Conservation (phyloP, 495 filamentous ascomycete genomes). For the Penicillium steckii region DNA sequence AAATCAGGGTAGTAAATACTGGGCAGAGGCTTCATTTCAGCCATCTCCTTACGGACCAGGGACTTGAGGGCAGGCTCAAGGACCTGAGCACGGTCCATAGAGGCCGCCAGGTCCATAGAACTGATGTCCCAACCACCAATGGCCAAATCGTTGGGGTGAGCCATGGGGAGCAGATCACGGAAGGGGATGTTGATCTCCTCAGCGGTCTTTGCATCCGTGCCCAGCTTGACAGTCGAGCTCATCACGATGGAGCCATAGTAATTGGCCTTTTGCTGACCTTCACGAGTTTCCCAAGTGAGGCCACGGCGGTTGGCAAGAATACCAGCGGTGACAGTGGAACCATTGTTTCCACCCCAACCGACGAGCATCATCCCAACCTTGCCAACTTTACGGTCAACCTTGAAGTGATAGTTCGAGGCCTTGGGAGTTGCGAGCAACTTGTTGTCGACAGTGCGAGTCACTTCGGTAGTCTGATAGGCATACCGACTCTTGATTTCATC, state of each 20-base stretch:
- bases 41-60: slow-evolving; percentile 90
- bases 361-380: slow-evolving; percentile 98
- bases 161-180: slow-evolving; percentile 92
- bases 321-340: slow-evolving; percentile 93
- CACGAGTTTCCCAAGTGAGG: slow-evolving; percentile 89
- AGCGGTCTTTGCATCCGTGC: slow-evolving; percentile 77
- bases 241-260: slow-evolving; percentile 98
- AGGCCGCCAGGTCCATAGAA: slow-evolving; percentile 77
- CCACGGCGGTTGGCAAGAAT: slow-evolving; percentile 91
- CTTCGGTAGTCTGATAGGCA: slow-evolving; percentile 89
- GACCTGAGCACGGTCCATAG: slow-evolving; percentile 95
- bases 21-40: slow-evolving; percentile 81
- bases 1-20: slow-evolving; percentile 99
- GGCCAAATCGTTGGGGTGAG: slow-evolving; percentile 93
- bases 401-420: slow-evolving; percentile 94
- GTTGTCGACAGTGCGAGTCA: slow-evolving; percentile 69
- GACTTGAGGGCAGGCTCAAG: slow-evolving; percentile 90
- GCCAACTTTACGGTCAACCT: slow-evolving; percentile 88
- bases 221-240: slow-evolving; percentile 95
- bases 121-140: slow-evolving; percentile 99
- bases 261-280: slow-evolving; percentile 81
- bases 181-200: slow-evolving; percentile 96
- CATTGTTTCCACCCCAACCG: slow-evolving; percentile 98
- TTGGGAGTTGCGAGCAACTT: slow-evolving; percentile 82
- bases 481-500: slow-evolving; percentile 89